These are phyloP conservation scores for Russula griseocarnosa DNA, from an alignment of 768 basidiomycete species.

Conservation along the genomic window DNA sequence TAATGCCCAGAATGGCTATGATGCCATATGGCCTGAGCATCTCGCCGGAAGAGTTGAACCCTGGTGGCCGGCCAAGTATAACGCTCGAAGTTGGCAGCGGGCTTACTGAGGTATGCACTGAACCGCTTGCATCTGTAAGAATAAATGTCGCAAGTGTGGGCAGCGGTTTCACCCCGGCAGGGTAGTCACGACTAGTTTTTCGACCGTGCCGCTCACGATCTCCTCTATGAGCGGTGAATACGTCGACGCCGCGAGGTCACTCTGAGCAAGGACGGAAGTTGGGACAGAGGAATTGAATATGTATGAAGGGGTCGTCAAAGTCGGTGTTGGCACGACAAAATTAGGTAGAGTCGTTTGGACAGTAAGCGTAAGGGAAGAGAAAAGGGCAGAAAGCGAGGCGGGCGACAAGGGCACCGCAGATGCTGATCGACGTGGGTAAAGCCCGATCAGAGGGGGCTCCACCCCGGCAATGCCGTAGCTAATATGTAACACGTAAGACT, in stretches of 20 bases:
- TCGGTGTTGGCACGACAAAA: constrained; percentile 60
- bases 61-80: constrained; percentile 62
- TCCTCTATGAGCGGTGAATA: constrained; percentile 53
- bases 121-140: constrained; percentile 53
- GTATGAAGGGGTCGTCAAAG: constrained; percentile 60
- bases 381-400: constrained; percentile 44
- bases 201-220: constrained; percentile 26
- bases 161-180: constrained; percentile 54
- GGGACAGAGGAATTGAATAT: constrained; percentile 63
- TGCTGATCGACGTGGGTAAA: constrained; percentile 50
- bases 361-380: constrained; percentile 61
- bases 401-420: constrained; percentile 43
- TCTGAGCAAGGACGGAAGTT: constrained; percentile 41
- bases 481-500: not conserved
- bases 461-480: constrained; percentile 73
- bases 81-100: constrained; percentile 45
- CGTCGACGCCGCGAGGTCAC: constrained; percentile 68
- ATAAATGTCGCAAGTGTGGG: constrained; percentile 53
- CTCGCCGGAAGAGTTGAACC: constrained; percentile 32
- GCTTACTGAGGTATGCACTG: constrained; percentile 51
- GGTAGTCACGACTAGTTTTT: constrained; percentile 45
- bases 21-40: not conserved
- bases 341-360: constrained; percentile 70
- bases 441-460: constrained; percentile 74
- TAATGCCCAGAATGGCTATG: not conserved